Percentiles rank a stretch among this genome's conserved stretches.
Conservation (phyloP, 345 rosid species). For the Populus davidiana region DNA sequence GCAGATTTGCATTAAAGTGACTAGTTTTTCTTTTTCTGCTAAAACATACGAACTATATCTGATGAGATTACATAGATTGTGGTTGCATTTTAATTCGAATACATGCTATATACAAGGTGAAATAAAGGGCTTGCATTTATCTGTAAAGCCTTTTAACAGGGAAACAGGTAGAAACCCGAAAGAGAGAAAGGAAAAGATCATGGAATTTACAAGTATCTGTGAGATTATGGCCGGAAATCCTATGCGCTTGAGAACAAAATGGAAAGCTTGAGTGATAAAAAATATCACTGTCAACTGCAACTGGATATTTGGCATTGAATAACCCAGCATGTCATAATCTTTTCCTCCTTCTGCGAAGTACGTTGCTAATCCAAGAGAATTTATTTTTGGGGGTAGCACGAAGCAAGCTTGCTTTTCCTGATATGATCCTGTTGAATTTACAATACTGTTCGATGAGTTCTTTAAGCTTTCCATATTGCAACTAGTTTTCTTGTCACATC, state of each 20-base stretch:
- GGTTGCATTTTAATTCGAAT: too few species aligned
- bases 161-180: too few species aligned
- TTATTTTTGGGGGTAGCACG: not conserved
- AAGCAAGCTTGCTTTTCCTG: not conserved
- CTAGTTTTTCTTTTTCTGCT: too few species aligned
- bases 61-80: too few species aligned
- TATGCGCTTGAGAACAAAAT: conserved; percentile 13
- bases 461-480: too few species aligned
- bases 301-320: conserved; percentile 12
- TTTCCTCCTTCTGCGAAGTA: not conserved
- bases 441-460: not conserved
- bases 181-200: not conserved
- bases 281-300: conserved; percentile 15
- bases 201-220: conserved; percentile 21
- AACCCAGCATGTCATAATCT: not conserved
- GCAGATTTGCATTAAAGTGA: too few species aligned
- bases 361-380: not conserved
- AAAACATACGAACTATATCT: too few species aligned
- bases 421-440: not conserved
- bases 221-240: conserved; percentile 24
- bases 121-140: too few species aligned
- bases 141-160: too few species aligned
- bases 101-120: too few species aligned
- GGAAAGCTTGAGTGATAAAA: conserved; percentile 11
- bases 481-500: too few species aligned